Base-by-base conservation (phyloP, 805 yeast species). In the Saccharomycodes ludwigii region DNA sequence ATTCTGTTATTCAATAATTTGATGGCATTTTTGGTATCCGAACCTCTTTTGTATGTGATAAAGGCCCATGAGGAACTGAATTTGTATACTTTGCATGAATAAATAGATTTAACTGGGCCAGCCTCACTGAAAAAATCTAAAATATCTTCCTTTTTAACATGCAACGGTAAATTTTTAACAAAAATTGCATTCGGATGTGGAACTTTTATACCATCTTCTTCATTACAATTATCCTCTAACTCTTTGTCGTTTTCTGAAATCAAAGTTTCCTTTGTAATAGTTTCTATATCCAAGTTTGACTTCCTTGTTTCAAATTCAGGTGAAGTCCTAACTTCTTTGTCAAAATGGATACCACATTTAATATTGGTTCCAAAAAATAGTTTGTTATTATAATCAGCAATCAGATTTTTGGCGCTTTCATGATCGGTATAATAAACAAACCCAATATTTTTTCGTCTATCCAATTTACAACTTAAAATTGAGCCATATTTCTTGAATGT, bases 401-500 rank as follows among this genome's bases (percentile, higher is more conserved):
- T 60, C 21, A 61, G 64, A 1, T 36, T 40, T 17, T 44, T 43
- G 3, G 70, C 70, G 24, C 44, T 44, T 3, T 36, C 25, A 22
- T 47, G 50, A 24, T 46, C 40, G 21, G 53, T 54, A 37, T 63
- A 64, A 21, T 57, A 53, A 14, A 63, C 48, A 32, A 61, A 64
- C 0, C 66, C 70, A 30, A 61, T 59, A 24, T 47, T 48, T 39
- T 62, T 63, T 7, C 44, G 42, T 26, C 46, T 35, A 30, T 59
- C 59, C 24, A 63, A 33, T 34, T 62, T 63, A 29, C 68, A 63
- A 4, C 68, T 63, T 4, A 62, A 35, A 5, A 64, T 55, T 30
- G 59, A 63, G 16, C 74, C 75, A 47, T 54, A 65, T 1, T 44
- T 44, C 37, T 60, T 67, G 42, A 72, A 71, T 6, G 59, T 56